Base-by-base conservation (phyloP, 768 basidiomycete genomes). In the Amylocystis lapponica region DNA sequence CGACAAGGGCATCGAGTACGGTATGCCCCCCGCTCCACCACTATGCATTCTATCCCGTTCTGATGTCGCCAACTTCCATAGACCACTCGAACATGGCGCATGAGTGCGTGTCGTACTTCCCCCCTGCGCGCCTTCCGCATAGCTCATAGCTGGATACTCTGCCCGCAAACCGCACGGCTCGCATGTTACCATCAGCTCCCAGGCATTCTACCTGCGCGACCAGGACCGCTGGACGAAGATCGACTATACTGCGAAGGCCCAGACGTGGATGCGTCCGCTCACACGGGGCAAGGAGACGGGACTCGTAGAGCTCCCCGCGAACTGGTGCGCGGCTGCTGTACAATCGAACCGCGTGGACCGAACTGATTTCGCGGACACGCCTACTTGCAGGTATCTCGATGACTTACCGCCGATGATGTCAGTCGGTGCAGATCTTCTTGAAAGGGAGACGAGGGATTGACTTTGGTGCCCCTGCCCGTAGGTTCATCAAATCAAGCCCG, bases 331-430 rank as follows among this genome's bases (percentile, higher is more conserved):
- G 10, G n/a, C 16, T 20, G n/a, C n/a, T n/a, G n/a, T n/a, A n/a
- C n/a, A n/a, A n/a, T 35, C 22, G 27, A 37, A 27, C n/a, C 27
- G 3, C 17, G 8, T 21, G 16, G 32, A 8, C 36, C 33, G 1
- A 2, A 2, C 14, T 14, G 12, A 5, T 13, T n/a, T 20, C 23
- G 4, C 5, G 9, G 7, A 39, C 22, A 4, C 10, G 3, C 9
- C 21, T 23, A 19, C 14, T 14, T n/a, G 11, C 30, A 76, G 76
- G 75, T 79, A 81, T 59, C 67, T 84, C 14, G 83, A 86, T 43
- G 85, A 86, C 57, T 66, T 87, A 13, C 83, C 83, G 8, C 83
- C 83, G 0, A 79, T 83, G 79, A 80, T 83, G 81, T 79, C 43
- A 45, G 70, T 36, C 13, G 27, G 12, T 20, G 6, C n/a, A 19